Percentiles rank a stretch among this genome's conserved stretches.
Evolutionary conservation across 164 flowering plant genomes (phyloP).

Genomic region (Tetracentron sinense): DNA sequence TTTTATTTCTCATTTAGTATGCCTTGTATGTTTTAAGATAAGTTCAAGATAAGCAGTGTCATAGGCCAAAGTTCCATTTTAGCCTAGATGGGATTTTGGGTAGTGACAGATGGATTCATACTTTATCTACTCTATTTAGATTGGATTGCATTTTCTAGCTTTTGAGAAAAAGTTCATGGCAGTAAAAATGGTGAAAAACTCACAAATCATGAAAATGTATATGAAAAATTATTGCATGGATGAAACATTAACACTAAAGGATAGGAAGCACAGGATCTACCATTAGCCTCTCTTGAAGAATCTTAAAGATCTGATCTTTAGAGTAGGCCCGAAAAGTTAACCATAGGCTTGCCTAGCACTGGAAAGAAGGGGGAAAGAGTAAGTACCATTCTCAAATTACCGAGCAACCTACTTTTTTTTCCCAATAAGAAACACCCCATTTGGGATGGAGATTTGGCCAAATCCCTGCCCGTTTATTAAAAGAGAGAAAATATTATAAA

Average conservation of each 20-base stretch:
- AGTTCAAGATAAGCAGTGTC: too few relatives aligned
- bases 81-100: too few relatives aligned
- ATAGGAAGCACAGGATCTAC: slow-evolving; percentile 34
- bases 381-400: not conserved
- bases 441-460: not conserved
- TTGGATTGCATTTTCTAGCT: too few relatives aligned
- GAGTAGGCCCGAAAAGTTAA: slow-evolving; percentile 86
- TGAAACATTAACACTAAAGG: too few relatives aligned
- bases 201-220: too few relatives aligned
- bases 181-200: not conserved
- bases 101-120: too few relatives aligned
- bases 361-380: slow-evolving; percentile 13
- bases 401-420: not conserved
- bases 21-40: too few relatives aligned
- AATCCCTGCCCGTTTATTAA: not conserved
- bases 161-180: not conserved
- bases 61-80: too few relatives aligned
- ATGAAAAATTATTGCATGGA: too few relatives aligned
- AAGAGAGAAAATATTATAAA: not conserved
- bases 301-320: slow-evolving; percentile 73
- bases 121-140: not conserved
- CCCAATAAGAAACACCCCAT: not conserved
- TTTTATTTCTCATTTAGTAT: too few relatives aligned
- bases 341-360: slow-evolving; percentile 79
- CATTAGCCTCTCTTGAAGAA: slow-evolving; percentile 79